A percentile compares a stretch with the other conserved stretches of the same genome.
These are phyloP conservation scores for Globisporangium barbulae DNA, from an alignment of 352 stramenopile species.

Conservation along the genomic window DNA sequence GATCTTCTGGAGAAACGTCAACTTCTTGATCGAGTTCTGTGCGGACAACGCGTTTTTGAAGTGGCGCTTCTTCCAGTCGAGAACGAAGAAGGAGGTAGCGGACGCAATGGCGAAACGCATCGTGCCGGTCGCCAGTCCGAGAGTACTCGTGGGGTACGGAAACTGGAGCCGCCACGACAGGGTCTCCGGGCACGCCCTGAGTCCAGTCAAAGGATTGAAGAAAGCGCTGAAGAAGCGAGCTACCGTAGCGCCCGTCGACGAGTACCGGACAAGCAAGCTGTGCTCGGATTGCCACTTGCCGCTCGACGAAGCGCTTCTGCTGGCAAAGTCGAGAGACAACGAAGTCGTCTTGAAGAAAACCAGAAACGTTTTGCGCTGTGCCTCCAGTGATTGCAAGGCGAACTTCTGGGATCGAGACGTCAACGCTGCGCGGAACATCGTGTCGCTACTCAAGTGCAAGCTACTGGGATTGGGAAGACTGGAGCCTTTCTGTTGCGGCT, in stretches of 20 bases:
- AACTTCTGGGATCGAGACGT: conserved; percentile 9
- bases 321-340: background rate
- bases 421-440: background rate
- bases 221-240: background rate
- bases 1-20: conserved; percentile 5
- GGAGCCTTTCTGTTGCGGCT: too few species aligned
- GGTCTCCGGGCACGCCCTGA: background rate
- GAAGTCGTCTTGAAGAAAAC: conserved; percentile 3
- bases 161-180: background rate
- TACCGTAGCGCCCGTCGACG: background rate
- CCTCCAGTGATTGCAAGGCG: conserved; percentile 2
- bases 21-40: conserved; percentile 7
- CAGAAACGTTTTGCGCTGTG: background rate
- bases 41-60: background rate
- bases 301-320: background rate
- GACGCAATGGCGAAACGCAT: background rate
- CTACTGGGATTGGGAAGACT: too few species aligned
- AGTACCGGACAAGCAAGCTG: too few species aligned
- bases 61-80: background rate
- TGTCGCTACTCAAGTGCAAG: background rate
- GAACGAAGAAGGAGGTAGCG: background rate
- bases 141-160: background rate
- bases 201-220: too few species aligned
- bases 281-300: too few species aligned
- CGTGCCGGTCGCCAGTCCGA: background rate